phyloP scores from a whole-genome alignment of 495 filamentous ascomycete genomes.

The Xanthoparmelia taractica region DNA sequence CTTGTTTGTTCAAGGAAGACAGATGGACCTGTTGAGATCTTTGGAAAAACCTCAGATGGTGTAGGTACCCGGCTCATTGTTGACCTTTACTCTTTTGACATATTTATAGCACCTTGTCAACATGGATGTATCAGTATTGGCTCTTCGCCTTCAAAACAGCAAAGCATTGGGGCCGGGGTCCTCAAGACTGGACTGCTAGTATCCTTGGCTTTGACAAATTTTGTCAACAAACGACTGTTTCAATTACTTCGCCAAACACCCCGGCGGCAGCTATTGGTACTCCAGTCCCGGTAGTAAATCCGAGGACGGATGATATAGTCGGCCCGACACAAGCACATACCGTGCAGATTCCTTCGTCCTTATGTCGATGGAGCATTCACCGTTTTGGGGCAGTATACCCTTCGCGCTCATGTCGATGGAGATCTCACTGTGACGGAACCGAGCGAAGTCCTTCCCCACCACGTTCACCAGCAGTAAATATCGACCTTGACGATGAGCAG shows the following conservation, averaged over 20 bases:
- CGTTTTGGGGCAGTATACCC: background rate
- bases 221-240: slow-evolving; percentile 9
- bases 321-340: background rate
- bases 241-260: slow-evolving; percentile 10
- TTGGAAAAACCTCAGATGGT: slow-evolving; percentile 25
- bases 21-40: slow-evolving; percentile 28
- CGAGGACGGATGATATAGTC: background rate
- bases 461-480: background rate
- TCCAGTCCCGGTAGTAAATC: slow-evolving; percentile 13
- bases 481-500: slow-evolving; percentile 26
- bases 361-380: slow-evolving; percentile 33
- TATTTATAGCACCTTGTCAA: slow-evolving; percentile 21
- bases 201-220: slow-evolving; percentile 24
- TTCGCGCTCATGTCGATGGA: too few species aligned
- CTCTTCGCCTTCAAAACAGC: slow-evolving; percentile 37
- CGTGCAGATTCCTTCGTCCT: slow-evolving; percentile 16
- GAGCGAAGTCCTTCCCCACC: slow-evolving; percentile 20
- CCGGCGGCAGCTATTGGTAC: background rate
- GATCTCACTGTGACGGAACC: too few species aligned
- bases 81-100: slow-evolving; percentile 9
- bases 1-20: slow-evolving; percentile 31
- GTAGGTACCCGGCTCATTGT: slow-evolving; percentile 17
- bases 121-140: slow-evolving; percentile 39
- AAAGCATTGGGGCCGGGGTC: slow-evolving; percentile 38
- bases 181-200: slow-evolving; percentile 31